phyloP scores from a whole-genome alignment of 2,329 filamentous ascomycete species.

The Ambrosiella xylebori region DNA sequence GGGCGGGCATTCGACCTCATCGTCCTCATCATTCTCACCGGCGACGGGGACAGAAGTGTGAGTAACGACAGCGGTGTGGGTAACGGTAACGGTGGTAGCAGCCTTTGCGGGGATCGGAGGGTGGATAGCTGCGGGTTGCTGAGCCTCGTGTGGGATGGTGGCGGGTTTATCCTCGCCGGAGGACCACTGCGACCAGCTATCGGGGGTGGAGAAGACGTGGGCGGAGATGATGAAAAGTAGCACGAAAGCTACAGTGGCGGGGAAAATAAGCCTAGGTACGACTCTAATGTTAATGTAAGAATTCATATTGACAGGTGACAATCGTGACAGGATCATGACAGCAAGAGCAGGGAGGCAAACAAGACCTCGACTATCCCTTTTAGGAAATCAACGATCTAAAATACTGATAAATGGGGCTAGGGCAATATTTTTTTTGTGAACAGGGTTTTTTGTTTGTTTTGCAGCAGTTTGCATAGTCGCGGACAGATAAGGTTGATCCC shows the following conservation, averaged over 20 bases:
- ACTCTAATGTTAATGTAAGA: background rate
- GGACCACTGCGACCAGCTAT: conserved; percentile 12
- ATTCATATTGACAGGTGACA: background rate
- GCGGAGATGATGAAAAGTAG: conserved; percentile 11
- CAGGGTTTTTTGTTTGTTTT: too few relatives aligned
- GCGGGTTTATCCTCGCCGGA: background rate
- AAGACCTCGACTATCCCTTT: too few relatives aligned
- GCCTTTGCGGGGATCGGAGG: conserved; percentile 6
- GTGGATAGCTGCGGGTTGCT: background rate
- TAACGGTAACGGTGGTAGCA: background rate
- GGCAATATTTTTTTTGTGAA: too few relatives aligned
- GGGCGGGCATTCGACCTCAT: background rate
- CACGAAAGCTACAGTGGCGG: conserved; percentile 10
- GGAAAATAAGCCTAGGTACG: conserved; percentile 3
- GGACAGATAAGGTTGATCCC: too few relatives aligned
- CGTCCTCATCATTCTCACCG: background rate
- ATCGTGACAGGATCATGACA: too few relatives aligned
- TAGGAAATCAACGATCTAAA: too few relatives aligned
- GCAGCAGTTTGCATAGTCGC: too few relatives aligned
- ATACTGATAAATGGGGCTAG: too few relatives aligned
- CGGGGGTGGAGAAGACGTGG: conserved; percentile 8
- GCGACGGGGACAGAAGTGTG: background rate
- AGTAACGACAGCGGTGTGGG: background rate
- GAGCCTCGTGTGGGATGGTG: conserved; percentile 6
- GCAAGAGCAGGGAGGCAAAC: too few relatives aligned